Conservation (phyloP, 1,139 yeast genomes). For the Debaryomyces fabryi region DNA sequence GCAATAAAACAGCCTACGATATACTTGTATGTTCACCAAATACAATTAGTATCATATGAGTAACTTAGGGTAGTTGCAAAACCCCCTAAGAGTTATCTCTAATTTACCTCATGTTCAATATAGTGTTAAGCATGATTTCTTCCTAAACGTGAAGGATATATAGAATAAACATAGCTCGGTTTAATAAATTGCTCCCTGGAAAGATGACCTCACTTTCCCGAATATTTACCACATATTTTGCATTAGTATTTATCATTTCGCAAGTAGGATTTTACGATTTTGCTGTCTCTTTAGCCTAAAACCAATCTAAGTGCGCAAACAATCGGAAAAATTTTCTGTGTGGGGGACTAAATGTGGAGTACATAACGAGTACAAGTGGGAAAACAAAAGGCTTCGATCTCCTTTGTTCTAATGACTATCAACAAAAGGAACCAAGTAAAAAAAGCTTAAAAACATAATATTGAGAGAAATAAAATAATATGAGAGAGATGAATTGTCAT, state of each 20-base stretch:
- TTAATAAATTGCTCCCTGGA: not conserved
- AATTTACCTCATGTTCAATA: too few species aligned
- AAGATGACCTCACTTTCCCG: not conserved
- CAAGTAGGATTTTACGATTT: not conserved
- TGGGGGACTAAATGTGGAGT: conserved; percentile 7
- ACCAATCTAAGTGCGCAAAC: not conserved
- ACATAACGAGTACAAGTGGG: not conserved
- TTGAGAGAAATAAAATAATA: not conserved
- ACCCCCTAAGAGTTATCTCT: too few species aligned
- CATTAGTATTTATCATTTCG: not conserved
- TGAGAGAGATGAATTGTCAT: not conserved
- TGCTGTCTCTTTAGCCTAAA: not conserved
- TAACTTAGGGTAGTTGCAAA: too few species aligned
- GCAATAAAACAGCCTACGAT: too few species aligned
- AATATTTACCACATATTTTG: not conserved
- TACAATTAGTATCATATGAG: too few species aligned
- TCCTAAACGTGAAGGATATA: not conserved
- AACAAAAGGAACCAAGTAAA: not conserved
- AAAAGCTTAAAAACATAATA: not conserved
- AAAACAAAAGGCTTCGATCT: not conserved
- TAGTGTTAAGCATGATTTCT: too few species aligned
- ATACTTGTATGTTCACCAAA: too few species aligned
- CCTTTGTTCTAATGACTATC: not conserved
- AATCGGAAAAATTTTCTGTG: conserved; percentile 4
- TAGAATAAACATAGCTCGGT: not conserved